phyloP scores from a whole-genome alignment of 108 stramenopile species.

The Cyclostephanos invisitatus region DNA sequence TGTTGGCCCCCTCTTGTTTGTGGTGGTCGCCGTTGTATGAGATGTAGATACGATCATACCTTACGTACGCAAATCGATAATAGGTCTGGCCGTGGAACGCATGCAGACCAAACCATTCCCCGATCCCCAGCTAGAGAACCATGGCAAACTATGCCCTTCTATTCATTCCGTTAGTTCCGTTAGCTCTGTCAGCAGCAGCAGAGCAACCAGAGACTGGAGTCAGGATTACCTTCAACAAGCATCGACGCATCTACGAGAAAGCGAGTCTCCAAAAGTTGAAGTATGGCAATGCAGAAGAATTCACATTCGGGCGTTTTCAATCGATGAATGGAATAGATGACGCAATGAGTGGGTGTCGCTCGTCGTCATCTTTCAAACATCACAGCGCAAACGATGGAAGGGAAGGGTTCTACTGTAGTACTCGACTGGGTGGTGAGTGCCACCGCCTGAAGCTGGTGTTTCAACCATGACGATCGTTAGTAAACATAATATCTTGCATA shows the following conservation, averaged over 20 bases:
- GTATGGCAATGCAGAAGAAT: conserved; percentile 24
- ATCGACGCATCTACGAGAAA: conserved; percentile 9
- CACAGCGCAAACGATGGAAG: conserved; percentile 42
- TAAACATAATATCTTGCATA: no score
- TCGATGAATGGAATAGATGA: conserved; percentile 30
- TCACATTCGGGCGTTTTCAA: conserved; percentile 46
- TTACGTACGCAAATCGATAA: no score
- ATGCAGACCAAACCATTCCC: no score
- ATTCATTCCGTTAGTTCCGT: conserved; percentile 4
- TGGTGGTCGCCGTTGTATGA: no score
- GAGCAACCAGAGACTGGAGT: neutral
- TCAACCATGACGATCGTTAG: no score
- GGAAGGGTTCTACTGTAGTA: conserved; percentile 49
- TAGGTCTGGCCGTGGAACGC: no score
- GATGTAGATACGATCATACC: no score
- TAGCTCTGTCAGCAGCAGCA: neutral
- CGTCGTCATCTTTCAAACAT: conserved; percentile 38
- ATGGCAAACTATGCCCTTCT: neutral
- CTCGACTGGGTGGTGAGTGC: conserved; percentile 34
- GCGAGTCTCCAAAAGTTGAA: conserved; percentile 11
- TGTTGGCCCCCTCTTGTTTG: no score
- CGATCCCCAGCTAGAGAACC: neutral
- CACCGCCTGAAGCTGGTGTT: no score
- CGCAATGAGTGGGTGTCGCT: conserved; percentile 34
- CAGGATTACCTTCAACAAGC: conserved; percentile 14